These are phyloP conservation scores for Tuber melanosporum DNA, from an alignment of 495 filamentous ascomycete genomes.

Conservation along the genomic window DNA sequence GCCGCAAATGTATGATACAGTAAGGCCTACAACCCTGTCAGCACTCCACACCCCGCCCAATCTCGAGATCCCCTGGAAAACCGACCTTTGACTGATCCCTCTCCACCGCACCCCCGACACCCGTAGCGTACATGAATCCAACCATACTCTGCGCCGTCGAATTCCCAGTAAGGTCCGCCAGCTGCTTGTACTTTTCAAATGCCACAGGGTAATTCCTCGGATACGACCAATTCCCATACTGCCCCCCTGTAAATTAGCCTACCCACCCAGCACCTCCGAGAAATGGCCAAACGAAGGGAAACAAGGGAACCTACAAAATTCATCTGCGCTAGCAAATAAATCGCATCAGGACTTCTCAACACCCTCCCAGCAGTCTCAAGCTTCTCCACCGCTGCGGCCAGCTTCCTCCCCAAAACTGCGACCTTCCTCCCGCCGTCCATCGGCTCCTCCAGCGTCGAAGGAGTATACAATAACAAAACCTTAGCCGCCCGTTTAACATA, in stretches of 20 bases:
- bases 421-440: conserved; percentile 20
- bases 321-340: conserved; percentile 86
- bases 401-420: conserved; percentile 30
- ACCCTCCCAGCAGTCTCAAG: conserved; percentile 67
- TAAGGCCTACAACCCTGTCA: conserved; percentile 50
- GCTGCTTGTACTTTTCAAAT: conserved; percentile 70
- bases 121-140: conserved; percentile 93
- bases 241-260: conserved; percentile 11
- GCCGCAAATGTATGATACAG: conserved; percentile 94
- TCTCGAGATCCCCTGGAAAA: neutral
- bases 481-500: conserved; percentile 22
- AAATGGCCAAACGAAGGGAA: neutral
- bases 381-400: conserved; percentile 56
- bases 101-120: conserved; percentile 73
- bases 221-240: conserved; percentile 83
- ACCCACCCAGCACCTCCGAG: conserved; percentile 6
- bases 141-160: conserved; percentile 90
- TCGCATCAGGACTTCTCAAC: conserved; percentile 78
- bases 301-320: conserved; percentile 55
- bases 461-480: conserved; percentile 27
- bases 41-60: neutral
- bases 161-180: conserved; percentile 76
- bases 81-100: conserved; percentile 71
- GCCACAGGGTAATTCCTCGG: conserved; percentile 76
- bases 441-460: conserved; percentile 30